Evolutionary conservation across 331 rosid genomes (phyloP).

Genomic region (Saraca asoca): DNA sequence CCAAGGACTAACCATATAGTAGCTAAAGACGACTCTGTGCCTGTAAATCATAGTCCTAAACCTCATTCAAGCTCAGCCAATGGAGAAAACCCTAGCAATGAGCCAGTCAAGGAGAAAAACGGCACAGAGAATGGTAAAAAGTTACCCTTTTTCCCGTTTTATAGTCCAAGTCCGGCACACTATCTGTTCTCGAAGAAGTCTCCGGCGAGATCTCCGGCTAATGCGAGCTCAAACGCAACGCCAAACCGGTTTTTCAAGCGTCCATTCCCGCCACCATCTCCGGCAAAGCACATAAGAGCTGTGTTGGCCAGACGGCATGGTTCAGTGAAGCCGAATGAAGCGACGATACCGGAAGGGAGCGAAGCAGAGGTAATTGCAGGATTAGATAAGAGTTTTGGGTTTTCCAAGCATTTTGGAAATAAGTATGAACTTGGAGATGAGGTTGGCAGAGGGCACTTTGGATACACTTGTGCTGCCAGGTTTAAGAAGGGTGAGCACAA

Average conservation of each 20-base stretch:
- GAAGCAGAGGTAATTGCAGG: constrained; percentile 57
- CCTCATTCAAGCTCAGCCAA: constrained; percentile 33
- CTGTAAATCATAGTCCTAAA: constrained; percentile 18
- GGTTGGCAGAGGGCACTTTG: constrained; percentile 92
- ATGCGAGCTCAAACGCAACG: constrained; percentile 53
- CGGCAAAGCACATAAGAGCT: constrained; percentile 87
- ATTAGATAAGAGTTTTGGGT: constrained; percentile 85
- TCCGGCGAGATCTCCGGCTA: constrained; percentile 72
- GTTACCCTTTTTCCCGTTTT: constrained; percentile 67
- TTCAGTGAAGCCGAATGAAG: constrained; percentile 78
- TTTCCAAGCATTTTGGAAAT: constrained; percentile 71
- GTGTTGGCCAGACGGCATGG: constrained; percentile 75
- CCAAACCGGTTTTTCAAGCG: constrained; percentile 65
- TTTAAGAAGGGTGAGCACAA: constrained; percentile 73
- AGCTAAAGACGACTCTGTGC: constrained; percentile 11
- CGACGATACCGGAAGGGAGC: constrained; percentile 64
- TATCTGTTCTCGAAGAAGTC: constrained; percentile 75
- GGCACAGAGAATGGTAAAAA: constrained; percentile 48
- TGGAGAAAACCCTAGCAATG: constrained; percentile 40
- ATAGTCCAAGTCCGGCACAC: constrained; percentile 82
- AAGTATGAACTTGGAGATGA: constrained; percentile 84
- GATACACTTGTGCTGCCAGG: constrained; percentile 77
- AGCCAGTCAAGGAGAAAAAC: constrained; percentile 14
- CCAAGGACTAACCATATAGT: constrained; percentile 14
- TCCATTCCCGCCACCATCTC: constrained; percentile 87